Percentiles rank a stretch among this genome's conserved stretches.
These are phyloP conservation scores for Aspergillus transmontanensis DNA, from an alignment of 2,329 filamentous ascomycete species.

Conservation along the genomic window DNA sequence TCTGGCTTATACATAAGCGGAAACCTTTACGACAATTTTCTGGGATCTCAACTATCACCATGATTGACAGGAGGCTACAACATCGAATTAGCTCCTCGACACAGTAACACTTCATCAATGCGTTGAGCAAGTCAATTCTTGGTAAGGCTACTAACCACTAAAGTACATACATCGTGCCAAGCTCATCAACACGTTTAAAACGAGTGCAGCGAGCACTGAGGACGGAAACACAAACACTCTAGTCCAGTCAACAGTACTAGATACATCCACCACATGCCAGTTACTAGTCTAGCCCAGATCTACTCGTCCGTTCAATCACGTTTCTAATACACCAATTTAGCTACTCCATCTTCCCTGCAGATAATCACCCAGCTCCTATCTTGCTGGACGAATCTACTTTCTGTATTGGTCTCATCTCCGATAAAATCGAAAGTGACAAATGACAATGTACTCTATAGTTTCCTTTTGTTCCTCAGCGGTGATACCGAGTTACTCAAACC, in stretches of 20 bases:
- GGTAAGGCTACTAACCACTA: background rate
- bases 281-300: background rate
- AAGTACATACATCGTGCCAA: background rate
- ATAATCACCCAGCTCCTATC: no score
- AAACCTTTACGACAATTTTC: background rate
- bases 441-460: background rate
- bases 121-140: background rate
- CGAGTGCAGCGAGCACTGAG: background rate
- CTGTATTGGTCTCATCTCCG: no score
- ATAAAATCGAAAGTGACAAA: background rate
- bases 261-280: background rate
- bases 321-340: background rate
- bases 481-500: background rate
- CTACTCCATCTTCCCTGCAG: background rate
- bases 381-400: background rate
- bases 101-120: background rate
- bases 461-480: background rate
- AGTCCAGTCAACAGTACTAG: background rate
- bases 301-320: background rate
- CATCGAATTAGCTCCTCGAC: background rate
- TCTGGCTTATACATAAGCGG: background rate
- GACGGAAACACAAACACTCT: background rate
- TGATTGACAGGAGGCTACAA: background rate
- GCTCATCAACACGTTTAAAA: background rate
- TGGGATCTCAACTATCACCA: background rate